Evolutionary conservation across 2,329 filamentous ascomycete genomes (phyloP).

Genomic region (Colletotrichum cuscutae): DNA sequence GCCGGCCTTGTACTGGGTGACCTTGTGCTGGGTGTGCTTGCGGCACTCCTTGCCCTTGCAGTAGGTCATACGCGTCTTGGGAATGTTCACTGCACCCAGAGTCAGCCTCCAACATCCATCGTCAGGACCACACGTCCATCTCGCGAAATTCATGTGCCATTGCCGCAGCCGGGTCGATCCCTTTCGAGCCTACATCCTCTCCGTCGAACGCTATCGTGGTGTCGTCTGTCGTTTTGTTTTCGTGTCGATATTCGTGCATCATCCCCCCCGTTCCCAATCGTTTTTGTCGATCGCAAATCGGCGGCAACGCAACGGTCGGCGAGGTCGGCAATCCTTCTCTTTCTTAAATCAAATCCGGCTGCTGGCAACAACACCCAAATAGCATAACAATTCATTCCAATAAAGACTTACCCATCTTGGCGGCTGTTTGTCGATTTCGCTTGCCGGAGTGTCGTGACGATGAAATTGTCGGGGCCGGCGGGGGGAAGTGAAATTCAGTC

Average conservation of each 20-base stretch:
- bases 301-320: constrained; percentile 5
- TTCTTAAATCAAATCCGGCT: constrained; percentile 11
- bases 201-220: neutral
- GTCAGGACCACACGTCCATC: neutral
- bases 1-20: constrained; percentile 97
- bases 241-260: neutral
- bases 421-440: constrained; percentile 37
- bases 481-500: constrained; percentile 17
- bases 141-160: constrained; percentile 1
- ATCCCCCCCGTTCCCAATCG: constrained; percentile 8
- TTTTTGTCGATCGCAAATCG: constrained; percentile 24
- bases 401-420: constrained; percentile 37
- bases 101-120: constrained; percentile 41
- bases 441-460: constrained; percentile 38
- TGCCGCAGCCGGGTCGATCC: constrained; percentile 23
- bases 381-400: constrained; percentile 1
- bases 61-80: constrained; percentile 97
- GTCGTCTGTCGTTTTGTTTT: neutral
- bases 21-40: constrained; percentile 92
- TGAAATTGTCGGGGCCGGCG: constrained; percentile 25
- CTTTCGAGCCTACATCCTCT: neutral
- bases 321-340: neutral
- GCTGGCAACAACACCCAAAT: constrained; percentile 9
- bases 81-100: constrained; percentile 87
- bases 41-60: constrained; percentile 97